A percentile compares a stretch with the other conserved stretches of the same genome.
Evolutionary conservation across 73 alveolate species (phyloP).

Genomic region (Tetrahymena thermophila): DNA sequence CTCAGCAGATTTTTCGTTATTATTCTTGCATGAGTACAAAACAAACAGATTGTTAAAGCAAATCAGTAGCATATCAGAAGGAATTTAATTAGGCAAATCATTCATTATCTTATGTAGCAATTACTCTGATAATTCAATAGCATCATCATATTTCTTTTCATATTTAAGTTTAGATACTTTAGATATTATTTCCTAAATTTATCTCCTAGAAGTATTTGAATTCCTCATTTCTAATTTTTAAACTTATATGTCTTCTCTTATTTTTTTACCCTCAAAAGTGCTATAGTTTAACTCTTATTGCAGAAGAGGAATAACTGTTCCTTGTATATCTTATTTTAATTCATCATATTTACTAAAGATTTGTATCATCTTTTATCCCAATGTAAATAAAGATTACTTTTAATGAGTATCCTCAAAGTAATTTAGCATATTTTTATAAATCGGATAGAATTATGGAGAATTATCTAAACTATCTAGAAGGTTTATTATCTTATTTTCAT

Average conservation of each 20-base stretch:
- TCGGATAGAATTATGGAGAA: background rate
- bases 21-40: background rate
- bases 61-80: background rate
- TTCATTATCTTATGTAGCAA: background rate
- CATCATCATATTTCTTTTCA: background rate
- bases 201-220: background rate
- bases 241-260: background rate
- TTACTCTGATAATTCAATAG: background rate
- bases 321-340: background rate
- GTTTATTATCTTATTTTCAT: background rate
- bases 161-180: background rate
- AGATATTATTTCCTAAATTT: background rate
- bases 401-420: background rate
- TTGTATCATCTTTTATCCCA: background rate
- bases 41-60: background rate
- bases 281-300: background rate
- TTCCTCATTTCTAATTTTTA: background rate
- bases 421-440: background rate
- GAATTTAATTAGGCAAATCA: background rate
- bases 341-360: background rate
- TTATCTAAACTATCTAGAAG: background rate
- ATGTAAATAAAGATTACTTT: background rate
- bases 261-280: background rate
- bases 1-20: background rate
- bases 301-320: background rate